Percentiles rank a stretch among this genome's conserved stretches.
These are phyloP conservation scores for Pleurotus cornucopiae DNA, from an alignment of 768 basidiomycete genomes.

Conservation along the genomic window DNA sequence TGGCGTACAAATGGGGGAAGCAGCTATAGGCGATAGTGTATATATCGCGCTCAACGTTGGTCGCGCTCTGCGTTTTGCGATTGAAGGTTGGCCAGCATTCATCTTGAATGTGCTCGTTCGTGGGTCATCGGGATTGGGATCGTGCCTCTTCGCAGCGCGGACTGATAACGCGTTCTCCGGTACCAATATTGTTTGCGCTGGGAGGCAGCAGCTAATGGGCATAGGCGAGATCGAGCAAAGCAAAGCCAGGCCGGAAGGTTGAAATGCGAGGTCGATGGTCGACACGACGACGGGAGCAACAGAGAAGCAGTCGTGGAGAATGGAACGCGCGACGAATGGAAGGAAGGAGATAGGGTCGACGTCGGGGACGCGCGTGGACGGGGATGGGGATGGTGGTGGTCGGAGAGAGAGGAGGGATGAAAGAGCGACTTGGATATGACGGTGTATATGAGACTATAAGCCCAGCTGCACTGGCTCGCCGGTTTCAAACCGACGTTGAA, in stretches of 20 bases:
- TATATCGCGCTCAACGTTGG: neutral
- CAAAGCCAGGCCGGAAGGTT: no score
- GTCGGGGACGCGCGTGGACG: neutral
- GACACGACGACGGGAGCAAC: neutral
- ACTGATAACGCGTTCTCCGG: no score
- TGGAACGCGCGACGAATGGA: neutral
- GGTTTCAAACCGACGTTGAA: constrained; percentile 3
- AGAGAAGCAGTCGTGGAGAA: no score
- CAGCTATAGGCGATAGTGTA: constrained; percentile 53
- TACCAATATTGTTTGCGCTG: no score
- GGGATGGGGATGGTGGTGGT: constrained; percentile 8
- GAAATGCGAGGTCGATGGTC: neutral
- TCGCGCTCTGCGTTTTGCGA: neutral
- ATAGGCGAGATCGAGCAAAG: no score
- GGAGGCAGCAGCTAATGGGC: no score
- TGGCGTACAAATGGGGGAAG: constrained; percentile 57
- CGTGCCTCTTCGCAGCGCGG: neutral
- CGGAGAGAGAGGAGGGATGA: constrained; percentile 19
- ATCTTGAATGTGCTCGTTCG: neutral
- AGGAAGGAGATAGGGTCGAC: neutral
- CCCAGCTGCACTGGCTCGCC: neutral
- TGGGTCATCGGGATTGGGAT: neutral
- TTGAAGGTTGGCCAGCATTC: neutral
- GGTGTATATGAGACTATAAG: no score
- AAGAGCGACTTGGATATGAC: constrained; percentile 9